Base-by-base conservation (phyloP, 2,329 filamentous ascomycete species). In the Alternaria sp. region DNA sequence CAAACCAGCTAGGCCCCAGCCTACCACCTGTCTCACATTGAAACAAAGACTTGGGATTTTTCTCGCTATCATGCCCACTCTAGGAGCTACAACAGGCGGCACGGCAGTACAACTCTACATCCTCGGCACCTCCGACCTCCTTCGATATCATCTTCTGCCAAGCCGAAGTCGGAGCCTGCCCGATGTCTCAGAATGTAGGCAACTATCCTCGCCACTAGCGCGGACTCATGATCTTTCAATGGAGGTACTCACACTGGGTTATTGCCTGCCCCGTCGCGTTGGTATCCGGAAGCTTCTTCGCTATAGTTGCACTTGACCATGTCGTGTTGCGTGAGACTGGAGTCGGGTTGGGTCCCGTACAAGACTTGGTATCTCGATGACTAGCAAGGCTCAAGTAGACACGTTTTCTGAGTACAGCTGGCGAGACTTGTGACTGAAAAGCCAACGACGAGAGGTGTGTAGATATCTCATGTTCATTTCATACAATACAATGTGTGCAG, bases 401-500 rank as follows among this genome's bases (percentile, higher is more conserved):
- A 41, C 37, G 37, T 41, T 41, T 41, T 5, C 9, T 41, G 37
- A 41, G 37, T 41, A 18, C 2, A 41, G 37, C 37, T 41, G 37
- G 37, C 37, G 37, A 41, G 37, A 41, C 37, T 18, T 45, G 3
- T 21, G 3, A 14, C 43, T 20, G 20, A 45, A 21, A n/a, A 9
- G 30, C 9, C 28, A n/a, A 18, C 7, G 10, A 20, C 0, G 21
- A 23, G 33, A 9, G 3, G 12, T 51, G 9, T 51, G 21, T 21
- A 41, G 6, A 26, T 25, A 25, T 43, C 10, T 43, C 37, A 55
- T 55, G n/a, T 55, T 15, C 41, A 56, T 53, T 53, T 25, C n/a
- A 44, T 46, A 61, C 53, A 58, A 18, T 58, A 62, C 55, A 59
- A 59, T 50, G 57, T 47, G 60, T 59, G 20, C 55, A 58, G 20